Evolutionary conservation across 208 protist genomes (phyloP).

Genomic region (Acanthamoeba divionensis): DNA sequence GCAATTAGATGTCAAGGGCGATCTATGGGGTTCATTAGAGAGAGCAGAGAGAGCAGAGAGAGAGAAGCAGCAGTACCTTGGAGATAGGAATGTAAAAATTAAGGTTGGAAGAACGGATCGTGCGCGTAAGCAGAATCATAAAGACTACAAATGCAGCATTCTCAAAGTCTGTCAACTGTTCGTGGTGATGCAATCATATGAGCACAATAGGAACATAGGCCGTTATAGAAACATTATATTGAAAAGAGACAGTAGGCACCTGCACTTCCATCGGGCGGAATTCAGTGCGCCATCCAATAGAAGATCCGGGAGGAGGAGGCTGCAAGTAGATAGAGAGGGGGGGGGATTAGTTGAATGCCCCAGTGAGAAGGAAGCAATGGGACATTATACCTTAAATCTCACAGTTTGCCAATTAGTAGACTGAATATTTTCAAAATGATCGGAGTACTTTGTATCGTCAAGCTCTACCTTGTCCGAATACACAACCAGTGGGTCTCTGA

Average conservation of each 20-base stretch:
- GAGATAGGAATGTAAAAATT: slow-evolving; percentile 96
- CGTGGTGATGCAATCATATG: slow-evolving; percentile 88
- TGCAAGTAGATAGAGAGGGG: slow-evolving; percentile 88
- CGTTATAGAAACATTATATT: background rate
- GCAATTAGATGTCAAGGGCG: background rate
- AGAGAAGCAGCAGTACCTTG: slow-evolving; percentile 59
- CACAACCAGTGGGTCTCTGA: slow-evolving; percentile 97
- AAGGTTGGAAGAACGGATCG: slow-evolving; percentile 92
- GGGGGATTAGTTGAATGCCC: background rate
- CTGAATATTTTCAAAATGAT: slow-evolving; percentile 98
- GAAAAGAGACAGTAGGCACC: too few relatives aligned
- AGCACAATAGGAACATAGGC: background rate
- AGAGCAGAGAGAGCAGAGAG: background rate
- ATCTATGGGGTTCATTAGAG: background rate
- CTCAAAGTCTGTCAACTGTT: slow-evolving; percentile 97
- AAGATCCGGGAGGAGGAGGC: slow-evolving; percentile 82
- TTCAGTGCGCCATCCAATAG: slow-evolving; percentile 57
- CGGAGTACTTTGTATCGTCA: slow-evolving; percentile 89
- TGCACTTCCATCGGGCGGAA: slow-evolving; percentile 82
- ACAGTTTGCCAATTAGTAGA: slow-evolving; percentile 96
- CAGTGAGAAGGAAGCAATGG: background rate
- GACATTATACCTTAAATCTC: background rate
- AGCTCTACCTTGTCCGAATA: slow-evolving; percentile 88
- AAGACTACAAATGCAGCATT: slow-evolving; percentile 97
- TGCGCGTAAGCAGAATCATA: slow-evolving; percentile 90